Percentiles rank a stretch among this genome's conserved stretches.
These are phyloP conservation scores for Eremomyces bilateralis DNA, from an alignment of 495 filamentous ascomycete genomes.

Conservation along the genomic window DNA sequence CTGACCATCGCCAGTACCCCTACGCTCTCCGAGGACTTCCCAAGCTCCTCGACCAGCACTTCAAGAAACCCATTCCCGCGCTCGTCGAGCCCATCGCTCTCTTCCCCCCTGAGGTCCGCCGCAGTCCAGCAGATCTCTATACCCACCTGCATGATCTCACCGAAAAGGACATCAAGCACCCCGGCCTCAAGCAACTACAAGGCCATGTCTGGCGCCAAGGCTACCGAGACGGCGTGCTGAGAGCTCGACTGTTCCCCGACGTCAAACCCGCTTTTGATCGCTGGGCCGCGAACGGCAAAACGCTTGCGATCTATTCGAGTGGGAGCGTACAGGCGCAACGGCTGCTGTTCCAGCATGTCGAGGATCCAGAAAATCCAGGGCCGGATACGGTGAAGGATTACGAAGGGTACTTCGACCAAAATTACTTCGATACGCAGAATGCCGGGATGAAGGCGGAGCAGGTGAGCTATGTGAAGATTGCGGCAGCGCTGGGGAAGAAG, in stretches of 20 bases:
- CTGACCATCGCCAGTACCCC: constrained; percentile 33
- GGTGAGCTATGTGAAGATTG: constrained; percentile 38
- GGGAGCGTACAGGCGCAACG: constrained; percentile 52
- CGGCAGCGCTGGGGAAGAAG: constrained; percentile 18
- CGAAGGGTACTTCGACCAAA: constrained; percentile 25
- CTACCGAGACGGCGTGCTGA: constrained; percentile 35
- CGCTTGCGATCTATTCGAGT: constrained; percentile 46
- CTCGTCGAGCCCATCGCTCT: constrained; percentile 38
- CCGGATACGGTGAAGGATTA: constrained; percentile 22
- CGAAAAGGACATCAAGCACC: constrained; percentile 39
- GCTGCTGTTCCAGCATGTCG: constrained; percentile 45
- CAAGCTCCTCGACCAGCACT: constrained; percentile 30
- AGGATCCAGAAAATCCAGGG: constrained; percentile 19
- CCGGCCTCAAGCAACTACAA: constrained; percentile 50
- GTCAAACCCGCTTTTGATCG: constrained; percentile 31
- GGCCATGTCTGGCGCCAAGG: constrained; percentile 37
- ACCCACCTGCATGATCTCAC: constrained; percentile 42
- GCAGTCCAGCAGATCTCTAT: constrained; percentile 26
- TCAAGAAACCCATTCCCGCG: constrained; percentile 33
- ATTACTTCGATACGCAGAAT: constrained; percentile 51
- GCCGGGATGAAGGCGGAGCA: constrained; percentile 44
- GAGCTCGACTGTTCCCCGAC: constrained; percentile 45
- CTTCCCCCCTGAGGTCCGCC: constrained; percentile 35
- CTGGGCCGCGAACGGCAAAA: constrained; percentile 27
- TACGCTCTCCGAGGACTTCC: constrained; percentile 43